Base-by-base conservation (phyloP, 129 eudicot genomes). In the Saussurea involucrata region DNA sequence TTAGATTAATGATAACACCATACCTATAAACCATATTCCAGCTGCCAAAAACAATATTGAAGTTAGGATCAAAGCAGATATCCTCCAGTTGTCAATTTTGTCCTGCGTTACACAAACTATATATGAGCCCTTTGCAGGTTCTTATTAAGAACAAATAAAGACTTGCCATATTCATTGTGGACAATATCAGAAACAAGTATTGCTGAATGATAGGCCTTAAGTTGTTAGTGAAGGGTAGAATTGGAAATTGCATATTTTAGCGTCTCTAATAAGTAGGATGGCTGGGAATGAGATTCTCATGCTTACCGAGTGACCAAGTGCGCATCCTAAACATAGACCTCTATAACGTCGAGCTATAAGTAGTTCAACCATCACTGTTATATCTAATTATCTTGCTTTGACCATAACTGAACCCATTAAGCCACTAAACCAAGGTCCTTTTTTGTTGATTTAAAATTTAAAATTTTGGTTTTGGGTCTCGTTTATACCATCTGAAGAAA, bases 1-100 rank as follows among this genome's bases (percentile, higher is more conserved):
- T 22, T 24, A 8, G 36, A 53, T 25, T 55, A 15, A 57, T 32
- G 36, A 18, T 24, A 68, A 72, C 25, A 53, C 8, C 44, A 24
- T 78, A 92, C 97, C 97, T 79, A 82, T 72, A 67, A 84, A 87
- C 97, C 97, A 92, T 74, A 92, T 84, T 27, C 76, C 83, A 55
- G 97, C 82, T 5, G 95, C 90, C 81, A 92, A 64, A 68, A 92
- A 92, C 25, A 92, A 72, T 60, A 92, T 34, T 2, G 97, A 83
- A 20, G 91, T 89, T 70, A 92, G 68, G 61, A 78, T 60, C 75
- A 92, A 81, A 66, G 92, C 85, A 44, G 96, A 83, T 27, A 17
- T 77, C 82, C 97, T 89, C 97, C 97, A 92, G 74, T 89, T 89
- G 73, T 87, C 70, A 53, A 92, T 70, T n/a, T 76, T 80, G 79